Conservation (phyloP, 495 filamentous ascomycete species). For the Recurvomyces mirabilis region DNA sequence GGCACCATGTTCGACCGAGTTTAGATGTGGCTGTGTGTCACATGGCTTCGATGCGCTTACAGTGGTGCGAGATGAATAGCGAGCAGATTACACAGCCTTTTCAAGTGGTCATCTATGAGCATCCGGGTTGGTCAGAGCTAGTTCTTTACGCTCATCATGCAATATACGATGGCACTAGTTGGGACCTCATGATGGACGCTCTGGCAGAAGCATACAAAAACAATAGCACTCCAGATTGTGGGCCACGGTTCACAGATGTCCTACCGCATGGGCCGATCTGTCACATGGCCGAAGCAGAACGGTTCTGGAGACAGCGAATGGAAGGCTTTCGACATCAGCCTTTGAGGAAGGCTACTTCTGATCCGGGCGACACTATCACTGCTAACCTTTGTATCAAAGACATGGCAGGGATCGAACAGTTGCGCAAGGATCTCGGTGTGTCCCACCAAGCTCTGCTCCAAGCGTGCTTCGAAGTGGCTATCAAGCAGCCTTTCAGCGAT, state of each 20-base stretch:
- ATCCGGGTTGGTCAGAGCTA: slow-evolving; percentile 31
- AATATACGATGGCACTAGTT: slow-evolving; percentile 77
- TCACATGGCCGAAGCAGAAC: slow-evolving; percentile 40
- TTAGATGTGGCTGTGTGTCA: slow-evolving; percentile 26
- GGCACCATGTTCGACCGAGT: slow-evolving; percentile 30
- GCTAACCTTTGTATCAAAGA: no score
- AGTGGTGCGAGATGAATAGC: slow-evolving; percentile 36
- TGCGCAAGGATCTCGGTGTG: slow-evolving; percentile 47
- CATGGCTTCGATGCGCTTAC: slow-evolving; percentile 23
- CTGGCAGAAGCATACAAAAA: slow-evolving; percentile 40
- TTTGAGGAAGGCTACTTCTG: no score
- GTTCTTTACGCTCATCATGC: slow-evolving; percentile 68
- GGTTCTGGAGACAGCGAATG: slow-evolving; percentile 60
- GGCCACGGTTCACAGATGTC: slow-evolving; percentile 41
- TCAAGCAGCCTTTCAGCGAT: slow-evolving; percentile 34
- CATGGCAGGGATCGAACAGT: no score
- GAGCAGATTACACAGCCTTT: slow-evolving; percentile 29
- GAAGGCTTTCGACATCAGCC: no score
- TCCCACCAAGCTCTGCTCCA: slow-evolving; percentile 67
- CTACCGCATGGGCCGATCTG: slow-evolving; percentile 47
- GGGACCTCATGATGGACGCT: slow-evolving; percentile 51
- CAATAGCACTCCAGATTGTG: slow-evolving; percentile 11
- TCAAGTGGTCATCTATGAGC: slow-evolving; percentile 35
- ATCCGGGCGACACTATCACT: no score
- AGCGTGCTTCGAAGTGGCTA: slow-evolving; percentile 53